Conservation (phyloP, 176 grass and related monocot species). For the Tillandsia leiboldiana region DNA sequence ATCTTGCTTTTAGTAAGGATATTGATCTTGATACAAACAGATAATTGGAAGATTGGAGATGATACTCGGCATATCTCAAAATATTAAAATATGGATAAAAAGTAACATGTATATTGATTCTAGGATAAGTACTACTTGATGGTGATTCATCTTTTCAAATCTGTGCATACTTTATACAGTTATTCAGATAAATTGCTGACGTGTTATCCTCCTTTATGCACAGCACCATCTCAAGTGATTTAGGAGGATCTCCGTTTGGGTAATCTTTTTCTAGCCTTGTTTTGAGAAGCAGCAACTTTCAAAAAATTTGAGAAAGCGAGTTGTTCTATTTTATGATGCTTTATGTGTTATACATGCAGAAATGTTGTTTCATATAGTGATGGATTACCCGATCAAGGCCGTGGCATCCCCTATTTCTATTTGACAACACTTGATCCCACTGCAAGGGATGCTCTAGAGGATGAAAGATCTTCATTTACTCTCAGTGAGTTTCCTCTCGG, state of each 20-base stretch:
- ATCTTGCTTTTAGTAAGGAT: no score
- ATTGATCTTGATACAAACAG: no score
- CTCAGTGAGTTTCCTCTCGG: conserved; percentile 86
- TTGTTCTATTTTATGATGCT: conserved; percentile 12
- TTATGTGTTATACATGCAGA: conserved; percentile 26
- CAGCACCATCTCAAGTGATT: conserved; percentile 88
- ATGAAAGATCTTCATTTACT: conserved; percentile 77
- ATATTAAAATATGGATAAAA: no score
- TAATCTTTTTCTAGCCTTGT: conserved; percentile 19
- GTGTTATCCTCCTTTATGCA: conserved; percentile 2
- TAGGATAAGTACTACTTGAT: no score
- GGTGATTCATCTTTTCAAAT: background rate
- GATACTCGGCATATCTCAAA: no score
- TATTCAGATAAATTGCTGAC: background rate
- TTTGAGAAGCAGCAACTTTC: background rate
- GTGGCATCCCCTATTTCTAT: conserved; percentile 78
- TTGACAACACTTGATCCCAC: conserved; percentile 82
- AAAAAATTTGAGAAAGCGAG: conserved; percentile 12
- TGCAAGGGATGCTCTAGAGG: conserved; percentile 61
- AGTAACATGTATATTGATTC: no score
- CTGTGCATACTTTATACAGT: background rate
- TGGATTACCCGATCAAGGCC: conserved; percentile 45
- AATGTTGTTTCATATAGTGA: conserved; percentile 96
- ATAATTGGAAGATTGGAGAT: no score
- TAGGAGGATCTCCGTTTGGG: conserved; percentile 86